These are phyloP conservation scores for Camellia sinensis DNA, from an alignment of 148 eudicot genomes.

Conservation along the genomic window DNA sequence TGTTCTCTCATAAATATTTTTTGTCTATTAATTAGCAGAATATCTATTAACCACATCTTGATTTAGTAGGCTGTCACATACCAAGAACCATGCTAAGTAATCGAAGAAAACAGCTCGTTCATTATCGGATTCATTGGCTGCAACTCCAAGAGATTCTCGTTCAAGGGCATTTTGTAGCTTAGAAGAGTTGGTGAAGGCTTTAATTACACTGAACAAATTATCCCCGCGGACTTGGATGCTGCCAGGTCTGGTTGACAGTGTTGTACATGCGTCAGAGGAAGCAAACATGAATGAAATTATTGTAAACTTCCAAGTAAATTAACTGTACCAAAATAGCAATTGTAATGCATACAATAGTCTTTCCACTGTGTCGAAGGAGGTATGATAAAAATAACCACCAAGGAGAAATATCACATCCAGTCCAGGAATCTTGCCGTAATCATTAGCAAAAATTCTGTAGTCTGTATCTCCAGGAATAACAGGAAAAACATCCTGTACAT, in stretches of 20 bases:
- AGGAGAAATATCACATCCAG: slow-evolving; percentile 84
- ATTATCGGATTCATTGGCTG: slow-evolving; percentile 35
- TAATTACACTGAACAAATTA: slow-evolving; percentile 67
- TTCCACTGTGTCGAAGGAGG: slow-evolving; percentile 82
- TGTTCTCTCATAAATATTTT: background rate
- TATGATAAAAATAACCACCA: slow-evolving; percentile 96
- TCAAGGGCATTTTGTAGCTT: slow-evolving; percentile 57
- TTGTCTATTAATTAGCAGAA: background rate
- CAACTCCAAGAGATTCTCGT: slow-evolving; percentile 38
- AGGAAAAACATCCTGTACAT: slow-evolving; percentile 81
- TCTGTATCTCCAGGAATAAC: slow-evolving; percentile 94
- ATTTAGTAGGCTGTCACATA: slow-evolving; percentile 20
- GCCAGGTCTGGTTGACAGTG: slow-evolving; percentile 69
- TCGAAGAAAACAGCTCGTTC: slow-evolving; percentile 83
- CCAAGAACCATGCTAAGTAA: slow-evolving; percentile 82
- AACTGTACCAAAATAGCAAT: slow-evolving; percentile 47
- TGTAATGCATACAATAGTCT: slow-evolving; percentile 82
- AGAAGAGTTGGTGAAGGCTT: slow-evolving; percentile 78
- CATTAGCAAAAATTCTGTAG: slow-evolving; percentile 89
- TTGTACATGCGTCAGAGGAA: slow-evolving; percentile 36
- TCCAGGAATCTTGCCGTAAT: slow-evolving; percentile 87
- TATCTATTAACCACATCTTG: background rate
- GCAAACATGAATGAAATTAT: slow-evolving; percentile 14
- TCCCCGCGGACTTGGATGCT: slow-evolving; percentile 99
- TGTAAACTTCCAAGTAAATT: slow-evolving; percentile 27